phyloP scores from a whole-genome alignment of 371 early-diverging fungal species.

The Mortierella polycephala region DNA sequence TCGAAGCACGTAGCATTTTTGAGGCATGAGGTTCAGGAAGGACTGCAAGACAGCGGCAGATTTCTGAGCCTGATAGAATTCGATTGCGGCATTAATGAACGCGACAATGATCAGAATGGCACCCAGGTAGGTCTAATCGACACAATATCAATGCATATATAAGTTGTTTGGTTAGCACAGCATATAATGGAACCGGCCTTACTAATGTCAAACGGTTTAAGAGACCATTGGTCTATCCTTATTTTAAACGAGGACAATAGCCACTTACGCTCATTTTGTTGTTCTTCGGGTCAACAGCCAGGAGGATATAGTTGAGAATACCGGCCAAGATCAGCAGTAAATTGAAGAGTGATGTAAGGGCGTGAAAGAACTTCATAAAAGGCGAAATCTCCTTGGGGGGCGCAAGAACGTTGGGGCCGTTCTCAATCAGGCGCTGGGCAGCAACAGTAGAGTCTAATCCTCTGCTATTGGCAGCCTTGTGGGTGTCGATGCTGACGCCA shows the following conservation, averaged over 20 bases:
- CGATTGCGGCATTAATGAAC: slow-evolving; percentile 90
- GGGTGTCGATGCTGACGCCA: slow-evolving; percentile 62
- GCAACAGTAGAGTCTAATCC: slow-evolving; percentile 80
- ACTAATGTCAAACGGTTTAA: no score
- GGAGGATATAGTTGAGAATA: slow-evolving; percentile 80
- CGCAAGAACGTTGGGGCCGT: slow-evolving; percentile 88
- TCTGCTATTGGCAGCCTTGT: slow-evolving; percentile 70
- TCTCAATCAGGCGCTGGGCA: slow-evolving; percentile 62
- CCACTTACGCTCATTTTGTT: slow-evolving; percentile 78
- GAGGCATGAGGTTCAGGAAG: slow-evolving; percentile 91
- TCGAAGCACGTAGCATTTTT: slow-evolving; percentile 81
- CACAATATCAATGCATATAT: no score
- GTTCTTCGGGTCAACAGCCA: slow-evolving; percentile 72
- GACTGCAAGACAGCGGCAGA: slow-evolving; percentile 86
- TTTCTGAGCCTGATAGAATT: slow-evolving; percentile 92
- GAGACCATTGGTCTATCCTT: no score
- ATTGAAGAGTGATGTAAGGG: slow-evolving; percentile 84
- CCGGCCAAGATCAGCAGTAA: slow-evolving; percentile 87
- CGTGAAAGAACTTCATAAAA: slow-evolving; percentile 77
- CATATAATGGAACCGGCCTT: no score
- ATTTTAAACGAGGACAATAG: not conserved
- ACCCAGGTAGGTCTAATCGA: slow-evolving; percentile 83
- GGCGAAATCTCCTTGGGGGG: slow-evolving; percentile 88
- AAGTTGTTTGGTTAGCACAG: no score
- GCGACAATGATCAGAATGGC: slow-evolving; percentile 89